phyloP scores from a whole-genome alignment of 2,329 filamentous ascomycete genomes.

The Pseudogymnoascus sp. region DNA sequence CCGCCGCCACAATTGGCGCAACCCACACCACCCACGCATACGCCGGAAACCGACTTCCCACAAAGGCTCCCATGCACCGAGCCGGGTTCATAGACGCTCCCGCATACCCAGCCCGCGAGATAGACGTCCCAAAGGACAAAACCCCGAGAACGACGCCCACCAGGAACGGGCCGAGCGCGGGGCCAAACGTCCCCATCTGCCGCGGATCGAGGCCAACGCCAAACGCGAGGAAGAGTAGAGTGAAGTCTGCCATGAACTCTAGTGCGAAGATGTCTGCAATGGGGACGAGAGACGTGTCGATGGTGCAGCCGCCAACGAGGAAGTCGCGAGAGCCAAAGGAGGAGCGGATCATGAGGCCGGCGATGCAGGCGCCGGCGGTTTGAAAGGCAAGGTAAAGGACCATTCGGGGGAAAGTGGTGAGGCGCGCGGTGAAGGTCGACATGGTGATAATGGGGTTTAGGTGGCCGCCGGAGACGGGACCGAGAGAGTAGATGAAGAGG shows the following conservation, averaged over 20 bases:
- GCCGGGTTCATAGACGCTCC: conserved; percentile 36
- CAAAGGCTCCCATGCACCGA: conserved; percentile 35
- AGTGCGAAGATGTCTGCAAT: conserved; percentile 34
- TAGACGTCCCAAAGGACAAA: conserved; percentile 32
- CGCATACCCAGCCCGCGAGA: conserved; percentile 31
- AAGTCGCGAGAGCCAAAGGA: conserved; percentile 28
- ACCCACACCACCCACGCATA: conserved; percentile 18
- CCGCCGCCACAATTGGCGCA: conserved; percentile 14
- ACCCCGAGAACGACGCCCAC: conserved; percentile 37
- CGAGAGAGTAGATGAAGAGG: conserved; percentile 43
- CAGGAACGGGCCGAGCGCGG: conserved; percentile 41
- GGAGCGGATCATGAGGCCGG: conserved; percentile 34
- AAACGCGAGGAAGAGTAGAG: conserved; percentile 44
- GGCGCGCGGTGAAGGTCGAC: conserved; percentile 43
- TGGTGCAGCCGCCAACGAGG: conserved; percentile 27
- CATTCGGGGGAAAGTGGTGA: conserved; percentile 42
- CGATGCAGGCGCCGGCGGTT: conserved; percentile 36
- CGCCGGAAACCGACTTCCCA: conserved; percentile 24
- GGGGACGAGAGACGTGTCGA: conserved; percentile 23
- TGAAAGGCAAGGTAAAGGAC: conserved; percentile 45
- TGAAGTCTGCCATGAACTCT: conserved; percentile 42
- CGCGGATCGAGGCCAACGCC: conserved; percentile 47
- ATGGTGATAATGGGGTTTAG: conserved; percentile 49
- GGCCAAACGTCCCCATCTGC: conserved; percentile 42
- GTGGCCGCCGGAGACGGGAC: conserved; percentile 44